phyloP scores from a whole-genome alignment of 768 basidiomycete species.

The Phylloporus sp. region DNA sequence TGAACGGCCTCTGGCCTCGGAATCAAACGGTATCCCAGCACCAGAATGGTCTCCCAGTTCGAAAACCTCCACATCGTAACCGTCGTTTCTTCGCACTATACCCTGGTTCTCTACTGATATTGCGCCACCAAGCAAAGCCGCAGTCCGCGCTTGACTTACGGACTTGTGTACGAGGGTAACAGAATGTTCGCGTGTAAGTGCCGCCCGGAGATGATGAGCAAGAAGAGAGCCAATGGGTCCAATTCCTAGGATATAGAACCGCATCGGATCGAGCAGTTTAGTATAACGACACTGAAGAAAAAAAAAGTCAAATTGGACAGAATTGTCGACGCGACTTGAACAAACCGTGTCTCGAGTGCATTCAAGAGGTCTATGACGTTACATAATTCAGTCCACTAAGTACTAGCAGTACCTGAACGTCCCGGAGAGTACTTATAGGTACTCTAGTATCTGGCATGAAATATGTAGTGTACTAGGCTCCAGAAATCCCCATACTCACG shows the following conservation, averaged over 20 bases:
- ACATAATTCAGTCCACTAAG: no score
- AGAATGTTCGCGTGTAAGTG: constrained; percentile 45
- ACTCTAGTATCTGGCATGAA: no score
- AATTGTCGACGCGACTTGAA: no score
- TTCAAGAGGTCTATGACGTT: no score
- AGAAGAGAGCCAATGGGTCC: constrained; percentile 78
- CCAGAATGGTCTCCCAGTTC: constrained; percentile 23
- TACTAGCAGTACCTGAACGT: no score
- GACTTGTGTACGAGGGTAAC: constrained; percentile 70
- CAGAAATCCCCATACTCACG: not conserved
- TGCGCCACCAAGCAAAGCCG: constrained; percentile 30
- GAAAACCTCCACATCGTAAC: constrained; percentile 51
- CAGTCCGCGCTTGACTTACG: constrained; percentile 33
- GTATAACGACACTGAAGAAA: no score
- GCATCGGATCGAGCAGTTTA: constrained; percentile 46
- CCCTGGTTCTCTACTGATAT: constrained; percentile 52
- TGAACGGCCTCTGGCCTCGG: constrained; percentile 12
- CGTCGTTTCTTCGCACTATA: constrained; percentile 35
- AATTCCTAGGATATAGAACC: constrained; percentile 73
- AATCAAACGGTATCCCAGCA: constrained; percentile 16
- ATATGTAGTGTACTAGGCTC: no score
- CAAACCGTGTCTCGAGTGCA: no score
- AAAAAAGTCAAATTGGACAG: no score
- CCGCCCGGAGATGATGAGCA: constrained; percentile 69
- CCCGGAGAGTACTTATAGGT: no score